A percentile compares a stretch with the other conserved stretches of the same genome.
These are phyloP conservation scores for Starmerella riodocensis DNA, from an alignment of 805 yeast species.

Conservation along the genomic window DNA sequence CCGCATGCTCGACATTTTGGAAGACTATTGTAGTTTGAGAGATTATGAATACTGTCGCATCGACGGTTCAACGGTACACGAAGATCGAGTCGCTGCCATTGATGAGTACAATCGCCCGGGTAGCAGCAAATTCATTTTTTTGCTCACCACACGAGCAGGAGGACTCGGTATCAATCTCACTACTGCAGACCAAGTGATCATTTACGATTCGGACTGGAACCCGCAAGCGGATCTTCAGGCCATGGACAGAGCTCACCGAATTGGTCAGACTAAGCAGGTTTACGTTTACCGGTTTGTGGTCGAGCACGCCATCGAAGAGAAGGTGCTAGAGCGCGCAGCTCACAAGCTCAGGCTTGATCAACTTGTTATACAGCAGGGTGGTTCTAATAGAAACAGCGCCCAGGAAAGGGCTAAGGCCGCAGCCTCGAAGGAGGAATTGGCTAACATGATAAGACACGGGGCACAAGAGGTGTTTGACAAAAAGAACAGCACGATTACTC, in stretches of 20 bases:
- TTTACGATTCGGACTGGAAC: conserved; percentile 93
- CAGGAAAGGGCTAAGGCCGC: conserved; percentile 23
- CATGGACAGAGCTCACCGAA: conserved; percentile 95
- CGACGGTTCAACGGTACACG: conserved; percentile 89
- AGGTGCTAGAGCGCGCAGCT: conserved; percentile 88
- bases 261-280: conserved; percentile 94
- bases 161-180: conserved; percentile 90
- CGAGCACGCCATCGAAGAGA: conserved; percentile 92
- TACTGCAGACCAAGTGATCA: conserved; percentile 75
- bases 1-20: conserved; percentile 74
- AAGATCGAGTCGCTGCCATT: conserved; percentile 80
- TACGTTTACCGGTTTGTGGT: conserved; percentile 84
- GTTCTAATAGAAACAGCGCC: conserved; percentile 35
- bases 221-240: conserved; percentile 97
- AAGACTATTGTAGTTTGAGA: conserved; percentile 78
- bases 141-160: conserved; percentile 90
- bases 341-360: conserved; percentile 87
- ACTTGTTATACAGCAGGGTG: conserved; percentile 73
- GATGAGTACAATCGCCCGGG: conserved; percentile 79
- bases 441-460: conserved; percentile 94
- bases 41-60: conserved; percentile 81
- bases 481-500: conserved; percentile 22
- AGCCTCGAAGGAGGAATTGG: conserved; percentile 59
- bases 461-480: conserved; percentile 73
- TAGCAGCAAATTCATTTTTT: conserved; percentile 67